Conservation (phyloP, 2,329 filamentous ascomycete species). For the Lomentospora prolificans region DNA sequence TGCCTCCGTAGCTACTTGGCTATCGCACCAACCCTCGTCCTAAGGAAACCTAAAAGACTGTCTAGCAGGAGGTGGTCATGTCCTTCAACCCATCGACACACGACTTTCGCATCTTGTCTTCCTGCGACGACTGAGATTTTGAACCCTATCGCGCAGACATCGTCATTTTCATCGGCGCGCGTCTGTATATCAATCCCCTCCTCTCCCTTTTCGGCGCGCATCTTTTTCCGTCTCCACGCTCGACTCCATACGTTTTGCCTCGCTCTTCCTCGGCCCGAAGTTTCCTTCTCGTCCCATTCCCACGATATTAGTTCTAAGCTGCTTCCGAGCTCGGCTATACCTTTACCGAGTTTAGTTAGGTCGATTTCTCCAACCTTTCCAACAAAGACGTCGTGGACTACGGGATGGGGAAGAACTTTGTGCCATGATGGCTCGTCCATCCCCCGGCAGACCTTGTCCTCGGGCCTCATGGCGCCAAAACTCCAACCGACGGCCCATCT, state of each 20-base stretch:
- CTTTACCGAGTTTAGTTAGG: slow-evolving; percentile 24
- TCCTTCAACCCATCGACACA: slow-evolving; percentile 58
- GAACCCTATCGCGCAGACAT: slow-evolving; percentile 11
- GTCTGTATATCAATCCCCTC: slow-evolving; percentile 15
- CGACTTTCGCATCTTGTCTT: background rate
- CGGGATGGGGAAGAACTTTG: slow-evolving; percentile 32
- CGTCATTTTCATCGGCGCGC: slow-evolving; percentile 3
- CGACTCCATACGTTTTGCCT: slow-evolving; percentile 71
- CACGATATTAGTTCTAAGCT: slow-evolving; percentile 51
- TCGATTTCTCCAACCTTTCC: slow-evolving; percentile 31
- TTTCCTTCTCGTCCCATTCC: slow-evolving; percentile 46
- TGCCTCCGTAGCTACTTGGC: too few relatives aligned
- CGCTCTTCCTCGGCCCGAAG: slow-evolving; percentile 52
- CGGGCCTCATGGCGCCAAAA: slow-evolving; percentile 58
- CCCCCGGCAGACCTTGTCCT: slow-evolving; percentile 33
- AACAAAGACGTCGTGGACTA: slow-evolving; percentile 31
- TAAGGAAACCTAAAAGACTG: slow-evolving; percentile 77
- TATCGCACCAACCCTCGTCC: slow-evolving; percentile 17
- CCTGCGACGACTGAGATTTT: slow-evolving; percentile 4
- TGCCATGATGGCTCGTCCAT: slow-evolving; percentile 29
- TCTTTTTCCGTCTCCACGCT: slow-evolving; percentile 48
- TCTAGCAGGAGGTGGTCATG: slow-evolving; percentile 66
- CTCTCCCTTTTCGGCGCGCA: slow-evolving; percentile 3
- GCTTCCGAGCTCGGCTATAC: slow-evolving; percentile 35
- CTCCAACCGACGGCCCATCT: slow-evolving; percentile 90